Evolutionary conservation across 176 grass and related monocot genomes (phyloP), one percentile per base, ranked within the genome.

Genomic region (Oryza australiensis): DNA sequence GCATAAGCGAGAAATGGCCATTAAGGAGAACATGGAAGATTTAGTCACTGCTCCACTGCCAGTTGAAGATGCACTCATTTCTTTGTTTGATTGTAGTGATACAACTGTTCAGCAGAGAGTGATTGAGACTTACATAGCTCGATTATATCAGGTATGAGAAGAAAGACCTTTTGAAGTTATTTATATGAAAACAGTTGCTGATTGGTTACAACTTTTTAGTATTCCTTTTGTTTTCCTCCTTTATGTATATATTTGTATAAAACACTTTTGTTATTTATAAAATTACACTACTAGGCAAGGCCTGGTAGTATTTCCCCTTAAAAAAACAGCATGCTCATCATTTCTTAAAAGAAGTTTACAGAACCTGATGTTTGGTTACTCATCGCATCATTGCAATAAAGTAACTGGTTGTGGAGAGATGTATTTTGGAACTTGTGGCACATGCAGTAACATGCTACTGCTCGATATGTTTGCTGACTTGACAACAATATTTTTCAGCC

Each of bases 11-110:
- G 89, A 97, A 77, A 80, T 63, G 64, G 82, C 90, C 30, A 92
- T 91, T 26, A 76, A 86, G 60, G 93, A 95, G 72, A 90, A 80
- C 59, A 92, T 99, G 87, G 89, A 88, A 88, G 96, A 95, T 84
- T 88, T 99, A 70, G 93, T 95, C 13, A 78, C 64, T 68, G 93
- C 93, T 43, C 93, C 93, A 43, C 45, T 94, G 30, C 91, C 91
- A 64, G 91, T 99, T 70, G 96, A 99, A 90, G 96, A 99, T 87
- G 96, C 96, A 63, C 93, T 99, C 59, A 43, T 99, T 75, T 83
- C 93, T 76, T 89, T 99, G 76, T 91, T 99, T 86, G 96, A 99
- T 82, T 82, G 88, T 81, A 91, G 76, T 20, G 93, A 94, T 82
- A 81, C 78, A 65, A 95, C 89, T 76, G 85, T 99, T 80, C 91